These are phyloP conservation scores for Wakefieldia striispora DNA, from an alignment of 768 basidiomycete species.

Conservation along the genomic window DNA sequence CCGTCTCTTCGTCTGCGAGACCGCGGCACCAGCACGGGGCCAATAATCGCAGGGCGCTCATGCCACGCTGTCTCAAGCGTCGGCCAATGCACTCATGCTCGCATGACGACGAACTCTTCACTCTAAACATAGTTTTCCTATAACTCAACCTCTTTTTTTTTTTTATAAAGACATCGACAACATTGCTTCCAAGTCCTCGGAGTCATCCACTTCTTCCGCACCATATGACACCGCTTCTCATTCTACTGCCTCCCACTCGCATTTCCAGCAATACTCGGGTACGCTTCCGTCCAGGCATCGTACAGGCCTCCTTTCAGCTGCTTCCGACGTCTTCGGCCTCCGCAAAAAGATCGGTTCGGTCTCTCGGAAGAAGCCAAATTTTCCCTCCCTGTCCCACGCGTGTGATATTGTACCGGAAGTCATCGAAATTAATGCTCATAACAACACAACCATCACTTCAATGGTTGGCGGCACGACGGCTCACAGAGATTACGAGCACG, in stretches of 20 bases:
- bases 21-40: conserved; percentile 3
- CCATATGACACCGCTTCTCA: conserved; percentile 12
- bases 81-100: conserved; percentile 3
- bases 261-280: conserved; percentile 3
- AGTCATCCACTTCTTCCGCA: conserved; percentile 13
- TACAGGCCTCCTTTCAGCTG: conserved; percentile 49
- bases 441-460: conserved; percentile 18
- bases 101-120: neutral
- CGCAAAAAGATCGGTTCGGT: conserved; percentile 40
- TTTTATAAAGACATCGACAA: conserved; percentile 18
- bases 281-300: conserved; percentile 35
- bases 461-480: conserved; percentile 21
- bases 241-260: conserved; percentile 2
- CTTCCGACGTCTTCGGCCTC: conserved; percentile 49
- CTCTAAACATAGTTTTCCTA: conserved; percentile 1
- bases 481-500: conserved; percentile 54
- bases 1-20: neutral
- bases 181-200: conserved; percentile 10
- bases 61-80: neutral
- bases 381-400: conserved; percentile 25
- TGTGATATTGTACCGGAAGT: conserved; percentile 59
- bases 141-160: neutral
- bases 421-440: conserved; percentile 64
- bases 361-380: conserved; percentile 39
- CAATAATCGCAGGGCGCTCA: neutral